Conservation (phyloP, 495 filamentous ascomycete genomes). For the Niebla homalea region DNA sequence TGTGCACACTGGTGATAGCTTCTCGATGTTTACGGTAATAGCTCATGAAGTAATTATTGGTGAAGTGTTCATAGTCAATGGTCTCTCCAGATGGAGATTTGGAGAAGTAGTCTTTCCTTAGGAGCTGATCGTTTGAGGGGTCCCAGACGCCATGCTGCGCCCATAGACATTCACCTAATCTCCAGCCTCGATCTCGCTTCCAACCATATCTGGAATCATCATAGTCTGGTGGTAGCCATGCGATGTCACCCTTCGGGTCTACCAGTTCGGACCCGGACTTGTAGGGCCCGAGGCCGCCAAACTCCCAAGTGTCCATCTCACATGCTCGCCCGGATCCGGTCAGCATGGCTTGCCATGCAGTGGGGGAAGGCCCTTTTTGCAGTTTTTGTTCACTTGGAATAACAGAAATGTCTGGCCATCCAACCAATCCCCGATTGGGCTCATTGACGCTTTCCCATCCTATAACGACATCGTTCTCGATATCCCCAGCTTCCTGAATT, state of each 20-base stretch:
- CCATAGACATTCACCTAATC: constrained; percentile 86
- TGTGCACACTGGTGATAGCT: constrained; percentile 60
- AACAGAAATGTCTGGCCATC: constrained; percentile 67
- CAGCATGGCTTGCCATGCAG: constrained; percentile 86
- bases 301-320: constrained; percentile 83
- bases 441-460: constrained; percentile 96
- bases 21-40: constrained; percentile 67
- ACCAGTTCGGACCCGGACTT: constrained; percentile 72
- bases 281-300: constrained; percentile 83
- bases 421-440: constrained; percentile 79
- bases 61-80: constrained; percentile 72
- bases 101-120: constrained; percentile 80
- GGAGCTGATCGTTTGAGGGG: constrained; percentile 56
- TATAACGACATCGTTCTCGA: constrained; percentile 78
- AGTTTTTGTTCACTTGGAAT: constrained; percentile 82
- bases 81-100: constrained; percentile 60
- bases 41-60: constrained; percentile 76
- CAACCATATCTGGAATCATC: constrained; percentile 84
- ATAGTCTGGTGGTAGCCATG: constrained; percentile 69
- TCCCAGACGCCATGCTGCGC: constrained; percentile 97
- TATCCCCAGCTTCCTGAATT: constrained; percentile 81
- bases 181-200: constrained; percentile 79
- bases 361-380: constrained; percentile 86
- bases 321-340: constrained; percentile 79
- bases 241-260: constrained; percentile 73